Percentiles rank a stretch among this genome's conserved stretches.
phyloP scores from a whole-genome alignment of 2,329 filamentous ascomycete species.

The Alternaria dauci region DNA sequence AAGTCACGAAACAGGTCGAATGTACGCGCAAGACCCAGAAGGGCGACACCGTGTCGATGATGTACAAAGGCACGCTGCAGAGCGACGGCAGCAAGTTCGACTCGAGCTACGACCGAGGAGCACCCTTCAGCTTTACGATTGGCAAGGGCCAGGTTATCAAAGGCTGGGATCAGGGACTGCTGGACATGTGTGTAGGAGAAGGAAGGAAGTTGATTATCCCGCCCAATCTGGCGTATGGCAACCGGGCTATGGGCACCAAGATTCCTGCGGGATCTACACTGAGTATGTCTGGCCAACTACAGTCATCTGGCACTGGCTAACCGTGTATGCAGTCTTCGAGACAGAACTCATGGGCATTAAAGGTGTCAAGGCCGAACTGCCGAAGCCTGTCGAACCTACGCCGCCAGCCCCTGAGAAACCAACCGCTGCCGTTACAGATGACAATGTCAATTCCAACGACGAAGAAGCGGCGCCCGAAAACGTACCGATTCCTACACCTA shows the following conservation, averaged over 20 bases:
- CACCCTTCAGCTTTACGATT: constrained; percentile 80
- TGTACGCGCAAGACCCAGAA: constrained; percentile 56
- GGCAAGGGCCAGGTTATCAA: constrained; percentile 87
- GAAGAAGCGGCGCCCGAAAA: constrained; percentile 23
- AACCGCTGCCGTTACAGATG: constrained; percentile 14
- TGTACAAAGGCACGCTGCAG: constrained; percentile 61
- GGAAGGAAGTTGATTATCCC: constrained; percentile 88
- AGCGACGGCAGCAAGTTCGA: constrained; percentile 81
- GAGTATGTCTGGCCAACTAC: constrained; percentile 58
- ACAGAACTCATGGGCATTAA: constrained; percentile 87
- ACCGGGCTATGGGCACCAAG: constrained; percentile 69
- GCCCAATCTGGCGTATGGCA: constrained; percentile 84
- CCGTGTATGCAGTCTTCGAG: constrained; percentile 74
- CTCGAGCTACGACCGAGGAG: constrained; percentile 77
- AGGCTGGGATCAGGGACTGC: constrained; percentile 90
- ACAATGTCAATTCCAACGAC: constrained; percentile 14
- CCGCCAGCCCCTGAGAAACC: constrained; percentile 3
- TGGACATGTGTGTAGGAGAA: constrained; percentile 96
- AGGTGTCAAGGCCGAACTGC: constrained; percentile 51
- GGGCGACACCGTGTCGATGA: constrained; percentile 59
- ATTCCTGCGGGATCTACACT: constrained; percentile 85
- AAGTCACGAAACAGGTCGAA: constrained; percentile 52
- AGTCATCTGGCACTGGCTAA: constrained; percentile 18
- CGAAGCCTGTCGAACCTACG: constrained; percentile 7
- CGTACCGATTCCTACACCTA: constrained; percentile 14